Evolutionary conservation across 441 rosid genomes (phyloP), one percentile per base, ranked within the genome.

Genomic region (Erysimum cheiri): DNA sequence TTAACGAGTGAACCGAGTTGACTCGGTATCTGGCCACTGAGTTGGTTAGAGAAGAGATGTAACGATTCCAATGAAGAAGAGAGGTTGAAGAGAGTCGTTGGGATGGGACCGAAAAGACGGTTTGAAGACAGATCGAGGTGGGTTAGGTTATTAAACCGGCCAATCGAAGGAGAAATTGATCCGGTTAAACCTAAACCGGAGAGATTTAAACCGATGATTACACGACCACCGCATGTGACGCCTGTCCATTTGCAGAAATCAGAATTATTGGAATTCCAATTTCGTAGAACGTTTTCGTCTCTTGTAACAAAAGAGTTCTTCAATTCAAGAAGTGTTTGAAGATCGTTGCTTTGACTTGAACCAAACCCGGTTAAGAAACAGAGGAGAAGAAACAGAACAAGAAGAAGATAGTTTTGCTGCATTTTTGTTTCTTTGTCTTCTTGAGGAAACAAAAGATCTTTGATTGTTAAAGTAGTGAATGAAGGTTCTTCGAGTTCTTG

Each of bases 211-310:
- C 82, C 84, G 48, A 81, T 60, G 58, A 85, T 81, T 26, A 55
- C 76, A 36, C 64, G 58, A 24, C 32, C 69, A 26, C 90, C 82
- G 80, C 99, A 92, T 8, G 81, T 61, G 37, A 92, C 57, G 37
- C 99, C 91, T 56, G 76, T 72, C 98, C 98, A 94, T 67, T 78
- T 82, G 75, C 96, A 92, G 24, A 82, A 7, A 57, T 74, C 75
- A 76, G 75, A 70, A 71, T 56, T 60, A 15, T 59, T 57, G 53
- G 91, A 79, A 8, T 59, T 67, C 99, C 97, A 94, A 79, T 64
- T 76, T 32, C 71, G 66, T 11, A 94, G 87, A 79, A 71, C 69
- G 2, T 14, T 50, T 49, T 66, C 40, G 0, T 66, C 48, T 58
- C 66, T 15, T 13, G 32, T 47, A 3, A 48, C 26, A 40, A 73